Percentiles rank a stretch among this genome's conserved stretches.
These are phyloP conservation scores for Claviceps sorghi DNA, from an alignment of 2,329 filamentous ascomycete genomes.

Conservation along the genomic window DNA sequence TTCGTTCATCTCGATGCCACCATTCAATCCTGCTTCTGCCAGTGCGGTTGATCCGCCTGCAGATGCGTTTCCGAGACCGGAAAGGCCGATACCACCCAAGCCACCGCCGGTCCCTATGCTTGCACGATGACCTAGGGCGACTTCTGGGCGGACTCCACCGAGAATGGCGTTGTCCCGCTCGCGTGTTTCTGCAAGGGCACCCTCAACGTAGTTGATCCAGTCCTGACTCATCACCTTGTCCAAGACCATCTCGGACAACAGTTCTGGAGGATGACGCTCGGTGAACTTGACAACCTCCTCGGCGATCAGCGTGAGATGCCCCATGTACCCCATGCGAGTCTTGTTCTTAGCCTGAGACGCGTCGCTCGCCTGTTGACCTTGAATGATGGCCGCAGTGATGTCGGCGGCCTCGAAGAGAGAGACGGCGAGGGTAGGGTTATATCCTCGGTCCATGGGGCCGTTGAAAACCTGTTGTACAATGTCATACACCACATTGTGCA, in stretches of 20 bases:
- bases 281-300: conserved; percentile 99
- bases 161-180: conserved; percentile 98
- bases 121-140: conserved; percentile 66
- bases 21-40: conserved; percentile 67
- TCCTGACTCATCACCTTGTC: conserved; percentile 78
- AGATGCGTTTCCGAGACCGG: conserved; percentile 25
- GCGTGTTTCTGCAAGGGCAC: conserved; percentile 79
- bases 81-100: conserved; percentile 34
- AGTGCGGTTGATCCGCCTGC: conserved; percentile 49
- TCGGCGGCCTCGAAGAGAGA: conserved; percentile 85
- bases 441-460: conserved; percentile 90
- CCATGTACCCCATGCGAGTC: conserved; percentile 96
- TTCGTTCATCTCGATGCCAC: conserved; percentile 53
- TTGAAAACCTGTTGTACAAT: conserved; percentile 99
- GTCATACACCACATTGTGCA: conserved; percentile 98
- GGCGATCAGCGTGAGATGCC: conserved; percentile 88
- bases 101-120: conserved; percentile 35
- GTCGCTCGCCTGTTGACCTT: conserved; percentile 77
- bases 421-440: conserved; percentile 76
- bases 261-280: conserved; percentile 78
- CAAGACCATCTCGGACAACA: conserved; percentile 69
- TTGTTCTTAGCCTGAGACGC: conserved; percentile 69
- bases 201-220: conserved; percentile 92
- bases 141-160: conserved; percentile 83
- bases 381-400: conserved; percentile 81